Evolutionary conservation across 2,329 filamentous ascomycete species (phyloP).

Genomic region (Alternaria ethzedia): DNA sequence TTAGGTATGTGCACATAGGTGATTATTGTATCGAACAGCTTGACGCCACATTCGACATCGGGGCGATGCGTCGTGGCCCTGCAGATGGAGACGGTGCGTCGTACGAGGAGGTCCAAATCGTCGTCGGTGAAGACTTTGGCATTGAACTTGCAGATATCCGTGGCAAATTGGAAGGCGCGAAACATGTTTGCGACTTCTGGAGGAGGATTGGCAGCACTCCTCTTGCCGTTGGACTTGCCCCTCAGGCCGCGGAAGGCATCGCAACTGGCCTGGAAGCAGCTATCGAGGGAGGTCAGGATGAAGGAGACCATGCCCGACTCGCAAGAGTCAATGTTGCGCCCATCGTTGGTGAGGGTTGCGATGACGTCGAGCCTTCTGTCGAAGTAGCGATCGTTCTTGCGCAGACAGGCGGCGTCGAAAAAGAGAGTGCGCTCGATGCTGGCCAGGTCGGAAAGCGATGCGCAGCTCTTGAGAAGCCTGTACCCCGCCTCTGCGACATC

Average conservation of each 20-base stretch:
- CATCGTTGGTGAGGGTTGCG: slow-evolving; percentile 44
- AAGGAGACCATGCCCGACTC: slow-evolving; percentile 45
- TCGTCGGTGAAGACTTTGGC: slow-evolving; percentile 70
- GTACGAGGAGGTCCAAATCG: slow-evolving; percentile 67
- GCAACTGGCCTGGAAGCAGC: slow-evolving; percentile 42
- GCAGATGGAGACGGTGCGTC: slow-evolving; percentile 69
- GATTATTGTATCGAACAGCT: slow-evolving; percentile 72
- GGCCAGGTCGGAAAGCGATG: slow-evolving; percentile 40
- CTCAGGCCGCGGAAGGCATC: slow-evolving; percentile 30
- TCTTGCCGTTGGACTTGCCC: slow-evolving; percentile 36
- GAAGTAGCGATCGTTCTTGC: slow-evolving; percentile 37
- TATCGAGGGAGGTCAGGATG: slow-evolving; percentile 39
- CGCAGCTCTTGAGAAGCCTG: slow-evolving; percentile 44
- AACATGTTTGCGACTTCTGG: slow-evolving; percentile 53
- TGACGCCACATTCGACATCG: slow-evolving; percentile 71
- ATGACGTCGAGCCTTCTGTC: slow-evolving; percentile 45
- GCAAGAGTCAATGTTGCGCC: slow-evolving; percentile 48
- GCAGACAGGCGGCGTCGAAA: slow-evolving; percentile 44
- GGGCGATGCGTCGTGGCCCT: slow-evolving; percentile 68
- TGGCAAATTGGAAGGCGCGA: slow-evolving; percentile 69
- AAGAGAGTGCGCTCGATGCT: slow-evolving; percentile 47
- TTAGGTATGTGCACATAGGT: slow-evolving; percentile 74
- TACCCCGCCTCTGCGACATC: slow-evolving; percentile 44
- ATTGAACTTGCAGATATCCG: slow-evolving; percentile 77
- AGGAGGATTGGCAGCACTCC: slow-evolving; percentile 23